These are phyloP conservation scores for Olyra latifolia DNA, from an alignment of 176 grass and related monocot genomes.

Conservation along the genomic window DNA sequence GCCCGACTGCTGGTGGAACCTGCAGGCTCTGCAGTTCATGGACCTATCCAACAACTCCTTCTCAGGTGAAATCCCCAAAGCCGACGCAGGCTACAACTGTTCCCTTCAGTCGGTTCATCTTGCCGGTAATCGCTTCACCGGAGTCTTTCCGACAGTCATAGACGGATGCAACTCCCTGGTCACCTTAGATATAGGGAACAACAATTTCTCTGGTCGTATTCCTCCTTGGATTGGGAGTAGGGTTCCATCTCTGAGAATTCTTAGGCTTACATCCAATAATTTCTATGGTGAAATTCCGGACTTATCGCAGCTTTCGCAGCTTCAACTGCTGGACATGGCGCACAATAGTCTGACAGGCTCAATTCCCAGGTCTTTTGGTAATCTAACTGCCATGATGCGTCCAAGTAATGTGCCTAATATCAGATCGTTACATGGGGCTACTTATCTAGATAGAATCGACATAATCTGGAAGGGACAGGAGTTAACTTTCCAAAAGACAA, in stretches of 20 bases:
- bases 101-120: slow-evolving; percentile 65
- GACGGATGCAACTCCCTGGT: slow-evolving; percentile 3
- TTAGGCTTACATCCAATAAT: slow-evolving; percentile 54
- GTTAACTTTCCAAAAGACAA: slow-evolving; percentile 32
- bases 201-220: slow-evolving; percentile 50
- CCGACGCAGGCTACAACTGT: slow-evolving; percentile 11
- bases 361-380: slow-evolving; percentile 56
- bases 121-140: slow-evolving; percentile 46
- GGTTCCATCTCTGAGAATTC: slow-evolving; percentile 43
- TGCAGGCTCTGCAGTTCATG: slow-evolving; percentile 47
- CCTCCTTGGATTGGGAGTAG: slow-evolving; percentile 54
- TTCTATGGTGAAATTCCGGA: slow-evolving; percentile 49
- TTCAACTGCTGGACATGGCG: slow-evolving; percentile 65
- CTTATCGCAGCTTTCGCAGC: slow-evolving; percentile 37
- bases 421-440: not conserved
- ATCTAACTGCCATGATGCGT: slow-evolving; percentile 48
- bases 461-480: slow-evolving; percentile 69
- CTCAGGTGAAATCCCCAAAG: slow-evolving; percentile 46
- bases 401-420: not conserved
- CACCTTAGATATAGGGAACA: slow-evolving; percentile 58
- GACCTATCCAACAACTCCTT: slow-evolving; percentile 64
- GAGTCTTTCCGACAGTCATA: slow-evolving; percentile 38
- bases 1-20: slow-evolving; percentile 57
- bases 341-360: slow-evolving; percentile 51
- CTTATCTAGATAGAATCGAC: slow-evolving; percentile 52